These are phyloP conservation scores for Artemisia argyi DNA, from an alignment of 129 eudicot genomes.

Conservation along the genomic window DNA sequence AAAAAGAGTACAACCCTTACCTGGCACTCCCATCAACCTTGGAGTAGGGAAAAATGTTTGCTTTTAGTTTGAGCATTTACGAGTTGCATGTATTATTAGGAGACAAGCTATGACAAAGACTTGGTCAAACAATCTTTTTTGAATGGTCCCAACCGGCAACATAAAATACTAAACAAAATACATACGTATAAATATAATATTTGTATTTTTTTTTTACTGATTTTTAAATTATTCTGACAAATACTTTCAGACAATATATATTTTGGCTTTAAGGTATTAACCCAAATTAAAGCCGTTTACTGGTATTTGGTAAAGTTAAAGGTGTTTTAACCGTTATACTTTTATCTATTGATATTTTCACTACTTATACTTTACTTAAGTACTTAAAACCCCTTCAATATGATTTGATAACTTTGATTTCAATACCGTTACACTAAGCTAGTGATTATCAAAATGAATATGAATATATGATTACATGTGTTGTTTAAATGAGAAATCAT, in stretches of 20 bases:
- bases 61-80: too few relatives aligned
- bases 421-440: too few relatives aligned
- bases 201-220: background rate
- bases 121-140: slow-evolving; percentile 14
- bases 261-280: background rate
- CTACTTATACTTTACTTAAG: too few relatives aligned
- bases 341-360: too few relatives aligned
- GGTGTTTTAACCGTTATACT: background rate
- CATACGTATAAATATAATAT: background rate
- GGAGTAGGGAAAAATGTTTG: too few relatives aligned
- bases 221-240: background rate
- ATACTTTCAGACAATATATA: background rate
- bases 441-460: too few relatives aligned
- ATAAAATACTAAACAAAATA: background rate
- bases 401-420: too few relatives aligned
- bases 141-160: slow-evolving; percentile 8
- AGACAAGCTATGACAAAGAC: slow-evolving; percentile 1
- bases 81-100: background rate
- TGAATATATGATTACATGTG: too few relatives aligned
- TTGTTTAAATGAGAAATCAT: too few relatives aligned
- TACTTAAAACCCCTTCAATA: too few relatives aligned
- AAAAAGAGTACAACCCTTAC: too few relatives aligned
- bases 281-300: background rate
- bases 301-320: background rate
- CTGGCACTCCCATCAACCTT: too few relatives aligned